Evolutionary conservation across 2,329 filamentous ascomycete genomes (phyloP), one percentile per base, ranked within the genome.

Genomic region (Ophiostoma quercus): DNA sequence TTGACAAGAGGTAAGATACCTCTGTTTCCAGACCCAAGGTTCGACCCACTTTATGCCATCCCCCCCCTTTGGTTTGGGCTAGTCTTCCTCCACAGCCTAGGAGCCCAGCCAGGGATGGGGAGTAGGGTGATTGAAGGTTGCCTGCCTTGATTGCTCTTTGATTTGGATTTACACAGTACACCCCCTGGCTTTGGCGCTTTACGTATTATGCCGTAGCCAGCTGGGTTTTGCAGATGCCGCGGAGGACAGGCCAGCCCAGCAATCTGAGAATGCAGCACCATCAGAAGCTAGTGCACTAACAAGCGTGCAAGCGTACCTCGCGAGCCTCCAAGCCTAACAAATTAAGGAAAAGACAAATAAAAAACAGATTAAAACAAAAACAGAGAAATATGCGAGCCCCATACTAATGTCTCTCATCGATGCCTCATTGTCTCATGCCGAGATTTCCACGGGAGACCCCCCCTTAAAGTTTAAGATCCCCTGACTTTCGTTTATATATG

Each of bases 61-160:
- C 60, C 57, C 57, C 57, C 60, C 51, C 51, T 63, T 65, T 65
- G 25, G 62, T 65, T 65, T 65, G 62, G 62, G 62, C 62, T 65
- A 37, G 62, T 37, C 60, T n/a, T 63, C 60, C 60, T 63, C 60
- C 60, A 63, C 60, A 63, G 60, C 32, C 60, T 25, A 34, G 41
- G 41, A 37, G 32, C 62, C 62, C 62, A 65, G 62, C 62, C 9
- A 65, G 62, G 62, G 62, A 65, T 65, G 62, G 34, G 8, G 34
- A 34, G 25, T 29, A 29, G 34, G 34, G 19, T 37, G 16, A 65
- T 16, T 65, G 62, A 37, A 19, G 62, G 29, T 29, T 63, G 60
- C 60, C 60, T 63, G 25, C 25, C 60, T n/a, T 63, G 25, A 4
- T 63, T n/a, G 12, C 60, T 37, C 43, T 63, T 63, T 63, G 16